phyloP scores from a whole-genome alignment of 2,329 filamentous ascomycete genomes.

The Talaromyces sp. region DNA sequence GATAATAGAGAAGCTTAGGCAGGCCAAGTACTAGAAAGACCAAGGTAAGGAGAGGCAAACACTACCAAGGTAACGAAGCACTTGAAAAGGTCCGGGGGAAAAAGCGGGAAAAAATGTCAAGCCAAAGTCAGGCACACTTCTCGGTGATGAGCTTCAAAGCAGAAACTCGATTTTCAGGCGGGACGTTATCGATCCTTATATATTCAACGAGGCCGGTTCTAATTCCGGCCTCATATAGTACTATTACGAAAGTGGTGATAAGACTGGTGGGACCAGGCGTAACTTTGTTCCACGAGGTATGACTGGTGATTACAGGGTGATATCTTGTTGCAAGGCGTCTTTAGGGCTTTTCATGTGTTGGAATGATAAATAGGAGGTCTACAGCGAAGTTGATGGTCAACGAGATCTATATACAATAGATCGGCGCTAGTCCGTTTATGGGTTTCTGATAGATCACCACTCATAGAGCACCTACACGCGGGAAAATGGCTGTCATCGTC shows the following conservation, averaged over 20 bases:
- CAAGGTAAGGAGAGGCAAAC: not conserved
- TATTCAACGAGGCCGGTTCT: slow-evolving; percentile 44
- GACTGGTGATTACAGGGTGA: slow-evolving; percentile 17
- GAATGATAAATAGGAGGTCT: not conserved
- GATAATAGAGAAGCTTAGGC: not conserved
- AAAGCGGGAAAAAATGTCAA: slow-evolving; percentile 17
- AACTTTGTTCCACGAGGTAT: slow-evolving; percentile 23
- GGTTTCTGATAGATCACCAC: not conserved
- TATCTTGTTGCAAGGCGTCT: not conserved
- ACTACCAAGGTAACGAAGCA: slow-evolving; percentile 15
- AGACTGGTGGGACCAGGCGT: slow-evolving; percentile 16
- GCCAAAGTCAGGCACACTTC: not conserved
- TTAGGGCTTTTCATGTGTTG: slow-evolving; percentile 1
- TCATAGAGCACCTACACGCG: not conserved
- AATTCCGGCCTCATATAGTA: slow-evolving; percentile 41
- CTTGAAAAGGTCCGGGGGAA: slow-evolving; percentile 19
- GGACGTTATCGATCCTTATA: slow-evolving; percentile 41
- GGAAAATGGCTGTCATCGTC: not conserved
- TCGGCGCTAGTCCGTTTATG: slow-evolving; percentile 14
- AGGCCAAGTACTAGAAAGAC: not conserved
- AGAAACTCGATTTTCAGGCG: slow-evolving; percentile 24
- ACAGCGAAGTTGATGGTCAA: not conserved
- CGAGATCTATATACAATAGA: not conserved
- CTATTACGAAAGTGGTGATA: slow-evolving; percentile 15
- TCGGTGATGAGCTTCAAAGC: slow-evolving; percentile 19